Conservation (phyloP, 257 asterid genomes). For the Perilla frutescens region DNA sequence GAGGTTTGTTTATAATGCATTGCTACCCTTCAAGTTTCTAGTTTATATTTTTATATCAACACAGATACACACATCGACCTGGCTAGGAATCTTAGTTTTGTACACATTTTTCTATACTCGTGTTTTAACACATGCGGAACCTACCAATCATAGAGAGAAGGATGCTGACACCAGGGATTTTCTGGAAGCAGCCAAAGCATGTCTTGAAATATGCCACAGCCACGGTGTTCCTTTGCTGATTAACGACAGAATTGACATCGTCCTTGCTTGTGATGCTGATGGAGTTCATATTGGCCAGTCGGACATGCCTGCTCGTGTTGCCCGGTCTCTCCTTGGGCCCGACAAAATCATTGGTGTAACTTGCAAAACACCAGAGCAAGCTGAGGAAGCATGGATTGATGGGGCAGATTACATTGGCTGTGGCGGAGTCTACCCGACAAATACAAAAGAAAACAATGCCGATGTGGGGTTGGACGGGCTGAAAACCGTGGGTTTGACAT, state of each 20-base stretch:
- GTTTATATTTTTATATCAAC: not conserved
- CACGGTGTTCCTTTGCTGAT: slow-evolving; percentile 74
- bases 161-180: slow-evolving; percentile 77
- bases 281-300: slow-evolving; percentile 96
- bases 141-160: slow-evolving; percentile 66
- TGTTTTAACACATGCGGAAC: not conserved
- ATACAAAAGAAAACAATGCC: slow-evolving; percentile 74
- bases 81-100: not conserved
- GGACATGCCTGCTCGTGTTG: slow-evolving; percentile 79
- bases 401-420: slow-evolving; percentile 97
- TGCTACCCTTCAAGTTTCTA: not conserved
- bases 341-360: slow-evolving; percentile 87
- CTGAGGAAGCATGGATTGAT: slow-evolving; percentile 72
- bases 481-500: slow-evolving; percentile 60
- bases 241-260: slow-evolving; percentile 85
- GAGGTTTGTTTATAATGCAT: slow-evolving; percentile 52
- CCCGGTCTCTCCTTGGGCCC: slow-evolving; percentile 84
- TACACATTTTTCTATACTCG: slow-evolving; percentile 3
- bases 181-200: slow-evolving; percentile 81
- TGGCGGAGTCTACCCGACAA: slow-evolving; percentile 92
- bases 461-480: slow-evolving; percentile 82
- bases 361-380: slow-evolving; percentile 89
- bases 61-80: not conserved
- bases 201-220: slow-evolving; percentile 63
- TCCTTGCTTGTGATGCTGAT: slow-evolving; percentile 90